Conservation (phyloP, 768 basidiomycete genomes). For the Cyathus striatus region DNA sequence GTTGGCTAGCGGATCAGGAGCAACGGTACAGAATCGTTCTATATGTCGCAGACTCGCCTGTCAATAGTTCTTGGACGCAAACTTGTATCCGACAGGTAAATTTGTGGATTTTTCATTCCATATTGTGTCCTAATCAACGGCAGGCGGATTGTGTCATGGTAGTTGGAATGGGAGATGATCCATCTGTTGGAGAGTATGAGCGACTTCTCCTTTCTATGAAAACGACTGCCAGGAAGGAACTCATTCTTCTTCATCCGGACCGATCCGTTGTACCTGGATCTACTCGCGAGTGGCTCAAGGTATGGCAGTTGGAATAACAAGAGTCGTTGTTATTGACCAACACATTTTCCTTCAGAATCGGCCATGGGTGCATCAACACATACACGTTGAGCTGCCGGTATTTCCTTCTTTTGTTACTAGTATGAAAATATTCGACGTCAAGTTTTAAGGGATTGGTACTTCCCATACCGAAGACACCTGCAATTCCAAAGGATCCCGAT, state of each 20-base stretch:
- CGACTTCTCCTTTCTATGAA: conserved; percentile 90
- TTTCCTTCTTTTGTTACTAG: conserved; percentile 11
- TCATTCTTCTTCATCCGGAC: conserved; percentile 90
- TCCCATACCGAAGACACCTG: conserved; percentile 52
- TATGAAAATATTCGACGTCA: neutral
- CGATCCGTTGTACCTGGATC: conserved; percentile 85
- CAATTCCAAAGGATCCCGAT: conserved; percentile 74
- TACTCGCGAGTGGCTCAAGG: conserved; percentile 95
- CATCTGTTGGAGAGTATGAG: conserved; percentile 90
- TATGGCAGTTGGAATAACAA: conserved; percentile 20
- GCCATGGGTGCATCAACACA: conserved; percentile 94
- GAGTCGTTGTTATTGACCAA: conserved; percentile 3
- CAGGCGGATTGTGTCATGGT: conserved; percentile 93
- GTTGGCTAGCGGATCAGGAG: conserved; percentile 95
- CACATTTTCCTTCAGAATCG: conserved; percentile 54
- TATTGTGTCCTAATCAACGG: neutral
- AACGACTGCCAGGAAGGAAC: conserved; percentile 96
- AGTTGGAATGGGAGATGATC: conserved; percentile 91
- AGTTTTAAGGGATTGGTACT: conserved; percentile 61
- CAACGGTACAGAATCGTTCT: conserved; percentile 90
- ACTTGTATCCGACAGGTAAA: conserved; percentile 91
- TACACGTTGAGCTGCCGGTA: conserved; percentile 89
- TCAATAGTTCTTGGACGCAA: conserved; percentile 95
- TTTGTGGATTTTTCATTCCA: neutral
- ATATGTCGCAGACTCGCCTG: conserved; percentile 94